These are phyloP conservation scores for Cystofilobasidium macerans DNA, from an alignment of 768 basidiomycete genomes.

Conservation along the genomic window DNA sequence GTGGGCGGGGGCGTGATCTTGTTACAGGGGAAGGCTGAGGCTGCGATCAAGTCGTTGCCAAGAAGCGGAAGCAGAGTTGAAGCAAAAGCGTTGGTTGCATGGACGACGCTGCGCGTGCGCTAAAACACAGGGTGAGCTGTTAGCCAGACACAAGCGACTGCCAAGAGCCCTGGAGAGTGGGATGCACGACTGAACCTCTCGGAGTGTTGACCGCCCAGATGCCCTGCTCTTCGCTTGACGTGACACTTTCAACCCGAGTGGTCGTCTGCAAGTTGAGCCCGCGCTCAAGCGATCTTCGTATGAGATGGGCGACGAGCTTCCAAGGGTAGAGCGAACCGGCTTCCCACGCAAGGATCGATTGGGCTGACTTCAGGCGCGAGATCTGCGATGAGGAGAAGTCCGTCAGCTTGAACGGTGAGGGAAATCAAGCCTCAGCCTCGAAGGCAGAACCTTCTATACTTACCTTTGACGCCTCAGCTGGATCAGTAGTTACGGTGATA, in stretches of 20 bases:
- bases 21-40: slow-evolving; percentile 1
- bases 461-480: not conserved
- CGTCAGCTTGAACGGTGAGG: not conserved
- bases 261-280: slow-evolving; percentile 11
- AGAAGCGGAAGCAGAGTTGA: slow-evolving; percentile 65
- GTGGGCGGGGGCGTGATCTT: slow-evolving; percentile 9
- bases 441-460: too few species aligned
- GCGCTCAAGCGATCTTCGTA: not conserved
- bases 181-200: not conserved
- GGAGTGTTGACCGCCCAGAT: not conserved
- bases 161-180: not conserved
- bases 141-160: not conserved
- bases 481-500: not conserved
- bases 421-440: not conserved
- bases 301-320: slow-evolving; percentile 8
- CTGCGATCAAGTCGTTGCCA: not conserved
- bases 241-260: slow-evolving; percentile 6
- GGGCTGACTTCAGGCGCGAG: not conserved
- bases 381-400: not conserved
- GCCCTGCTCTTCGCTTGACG: not conserved
- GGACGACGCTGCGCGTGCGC: slow-evolving; percentile 54
- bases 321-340: slow-evolving; percentile 6
- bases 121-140: not conserved
- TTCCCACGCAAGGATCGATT: not conserved
- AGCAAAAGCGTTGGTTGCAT: slow-evolving; percentile 78